phyloP scores from a whole-genome alignment of 2,329 filamentous ascomycete species.

The Mycosphaerella arachidis region DNA sequence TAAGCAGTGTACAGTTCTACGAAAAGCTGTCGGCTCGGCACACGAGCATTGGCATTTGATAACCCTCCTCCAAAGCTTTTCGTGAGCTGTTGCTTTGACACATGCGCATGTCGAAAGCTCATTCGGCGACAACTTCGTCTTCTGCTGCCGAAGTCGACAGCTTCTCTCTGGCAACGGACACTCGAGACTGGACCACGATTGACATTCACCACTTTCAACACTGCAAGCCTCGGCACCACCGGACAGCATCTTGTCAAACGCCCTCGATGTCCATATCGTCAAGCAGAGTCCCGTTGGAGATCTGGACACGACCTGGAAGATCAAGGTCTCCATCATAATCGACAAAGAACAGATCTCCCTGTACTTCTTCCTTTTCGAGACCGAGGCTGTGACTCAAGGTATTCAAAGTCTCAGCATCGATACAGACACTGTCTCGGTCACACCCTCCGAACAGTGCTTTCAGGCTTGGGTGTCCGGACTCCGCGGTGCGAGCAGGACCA shows the following conservation, averaged over 20 bases:
- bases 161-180: too few relatives aligned
- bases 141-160: too few relatives aligned
- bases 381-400: background rate
- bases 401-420: background rate
- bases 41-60: too few relatives aligned
- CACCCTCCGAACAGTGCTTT: background rate
- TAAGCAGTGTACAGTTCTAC: too few relatives aligned
- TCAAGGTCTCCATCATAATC: background rate
- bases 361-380: background rate
- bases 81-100: too few relatives aligned
- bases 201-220: too few relatives aligned
- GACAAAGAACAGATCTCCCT: background rate
- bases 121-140: too few relatives aligned
- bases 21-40: too few relatives aligned
- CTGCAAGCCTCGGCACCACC: too few relatives aligned
- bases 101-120: too few relatives aligned
- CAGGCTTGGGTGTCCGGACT: background rate
- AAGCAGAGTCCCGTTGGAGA: background rate
- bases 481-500: background rate
- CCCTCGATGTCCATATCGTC: background rate
- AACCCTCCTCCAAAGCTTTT: too few relatives aligned
- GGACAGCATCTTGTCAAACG: background rate
- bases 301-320: background rate
- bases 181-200: too few relatives aligned
- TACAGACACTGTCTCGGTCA: background rate